phyloP scores from a whole-genome alignment of 495 filamentous ascomycete species.

The Sordaria brevicollis region DNA sequence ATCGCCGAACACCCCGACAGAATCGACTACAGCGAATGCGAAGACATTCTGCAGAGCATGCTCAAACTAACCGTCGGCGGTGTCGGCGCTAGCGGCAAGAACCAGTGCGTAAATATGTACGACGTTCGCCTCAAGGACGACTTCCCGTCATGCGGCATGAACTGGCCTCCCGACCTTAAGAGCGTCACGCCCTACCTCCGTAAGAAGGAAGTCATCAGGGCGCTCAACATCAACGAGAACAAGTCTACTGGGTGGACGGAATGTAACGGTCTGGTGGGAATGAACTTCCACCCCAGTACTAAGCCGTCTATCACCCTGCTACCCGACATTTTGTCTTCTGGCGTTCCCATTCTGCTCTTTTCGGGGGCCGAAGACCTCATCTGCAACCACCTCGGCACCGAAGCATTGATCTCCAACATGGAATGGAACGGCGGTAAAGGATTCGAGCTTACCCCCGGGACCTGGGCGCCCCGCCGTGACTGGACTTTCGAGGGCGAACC shows the following conservation, averaged over 20 bases:
- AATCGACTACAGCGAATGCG: slow-evolving; percentile 61
- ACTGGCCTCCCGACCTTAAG: slow-evolving; percentile 81
- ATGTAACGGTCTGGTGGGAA: slow-evolving; percentile 68
- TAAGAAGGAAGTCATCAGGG: slow-evolving; percentile 63
- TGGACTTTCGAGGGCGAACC: slow-evolving; percentile 92
- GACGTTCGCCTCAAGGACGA: slow-evolving; percentile 73
- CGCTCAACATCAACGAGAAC: slow-evolving; percentile 71
- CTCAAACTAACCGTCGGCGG: slow-evolving; percentile 45
- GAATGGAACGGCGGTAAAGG: slow-evolving; percentile 83
- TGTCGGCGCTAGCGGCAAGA: slow-evolving; percentile 33
- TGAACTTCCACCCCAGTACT: slow-evolving; percentile 60
- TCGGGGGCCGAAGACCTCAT: slow-evolving; percentile 91
- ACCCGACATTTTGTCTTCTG: slow-evolving; percentile 57
- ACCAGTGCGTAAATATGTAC: slow-evolving; percentile 81
- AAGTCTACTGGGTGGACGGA: slow-evolving; percentile 87
- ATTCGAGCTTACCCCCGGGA: slow-evolving; percentile 81
- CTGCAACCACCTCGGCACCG: slow-evolving; percentile 94
- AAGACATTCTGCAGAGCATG: slow-evolving; percentile 60
- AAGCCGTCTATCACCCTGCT: slow-evolving; percentile 63
- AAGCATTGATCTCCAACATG: slow-evolving; percentile 83
- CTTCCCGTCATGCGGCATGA: slow-evolving; percentile 78
- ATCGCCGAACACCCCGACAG: slow-evolving; percentile 51
- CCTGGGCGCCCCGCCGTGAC: slow-evolving; percentile 80
- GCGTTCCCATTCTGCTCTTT: slow-evolving; percentile 74
- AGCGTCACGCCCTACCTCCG: slow-evolving; percentile 76